These are phyloP conservation scores for Talaromyces liani DNA, from an alignment of 495 filamentous ascomycete species.

Conservation along the genomic window DNA sequence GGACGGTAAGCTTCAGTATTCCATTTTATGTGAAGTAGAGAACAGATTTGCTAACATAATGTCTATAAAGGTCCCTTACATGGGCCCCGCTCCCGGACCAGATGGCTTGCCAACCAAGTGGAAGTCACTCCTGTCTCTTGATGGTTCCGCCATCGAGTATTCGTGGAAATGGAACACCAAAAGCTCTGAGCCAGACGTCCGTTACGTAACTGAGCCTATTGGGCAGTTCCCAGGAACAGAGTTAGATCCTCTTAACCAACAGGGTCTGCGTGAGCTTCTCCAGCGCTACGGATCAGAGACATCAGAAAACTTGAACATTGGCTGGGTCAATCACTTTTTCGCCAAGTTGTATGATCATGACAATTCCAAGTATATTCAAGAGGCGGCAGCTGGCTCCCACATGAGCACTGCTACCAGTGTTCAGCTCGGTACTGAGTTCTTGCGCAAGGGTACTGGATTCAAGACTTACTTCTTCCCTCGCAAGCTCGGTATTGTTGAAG, in stretches of 20 bases:
- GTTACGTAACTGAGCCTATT: constrained; percentile 17
- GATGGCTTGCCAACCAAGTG: constrained; percentile 10
- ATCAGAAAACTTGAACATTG: constrained; percentile 9
- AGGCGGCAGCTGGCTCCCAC: constrained; percentile 14
- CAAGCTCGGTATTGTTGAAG: constrained; percentile 15
- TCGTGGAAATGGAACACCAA: constrained; percentile 23
- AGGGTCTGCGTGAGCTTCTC: constrained; percentile 10
- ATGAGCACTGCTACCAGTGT: neutral
- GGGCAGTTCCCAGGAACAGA: constrained; percentile 11
- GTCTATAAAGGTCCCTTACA: constrained; percentile 6
- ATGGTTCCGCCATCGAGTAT: constrained; percentile 18
- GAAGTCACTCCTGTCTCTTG: constrained; percentile 13
- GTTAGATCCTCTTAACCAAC: constrained; percentile 21
- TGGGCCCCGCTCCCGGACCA: constrained; percentile 8
- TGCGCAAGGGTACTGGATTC: constrained; percentile 12
- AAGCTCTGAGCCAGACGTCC: constrained; percentile 13
- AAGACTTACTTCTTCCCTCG: constrained; percentile 29
- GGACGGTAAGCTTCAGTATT: neutral
- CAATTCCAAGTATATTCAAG: too few relatives aligned
- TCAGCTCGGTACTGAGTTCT: too few relatives aligned
- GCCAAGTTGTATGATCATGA: too few relatives aligned
- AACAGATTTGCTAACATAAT: neutral
- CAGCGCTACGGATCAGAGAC: constrained; percentile 7
- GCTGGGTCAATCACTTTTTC: constrained; percentile 8
- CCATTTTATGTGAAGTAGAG: neutral